Base-by-base conservation (phyloP, 306 rosid species). In the Elaeagnus macrophylla region DNA sequence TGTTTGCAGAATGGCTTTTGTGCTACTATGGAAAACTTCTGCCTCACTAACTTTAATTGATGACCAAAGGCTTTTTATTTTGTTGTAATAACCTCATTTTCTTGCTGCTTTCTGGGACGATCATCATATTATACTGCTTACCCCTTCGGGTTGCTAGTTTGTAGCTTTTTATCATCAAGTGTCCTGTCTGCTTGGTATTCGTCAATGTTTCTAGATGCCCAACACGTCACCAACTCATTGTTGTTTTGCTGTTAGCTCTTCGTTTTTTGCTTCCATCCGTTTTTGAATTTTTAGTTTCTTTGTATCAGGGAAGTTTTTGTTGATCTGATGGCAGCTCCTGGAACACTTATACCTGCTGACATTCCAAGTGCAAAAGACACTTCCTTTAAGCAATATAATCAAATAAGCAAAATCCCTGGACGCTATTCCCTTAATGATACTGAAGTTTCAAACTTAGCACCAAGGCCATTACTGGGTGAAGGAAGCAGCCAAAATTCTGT, bases 261-360 rank as follows among this genome's bases (percentile, higher is more conserved):
- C 66, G 5, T 61, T 62, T 62, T 56, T 42, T 37, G 15, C 55
- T 67, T 61, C 14, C 46, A 14, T 8, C 40, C 58, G 55, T 49
- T 57, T 56, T 68, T 82, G 48, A 78, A 56, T 65, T 54, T 64
- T 9, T 53, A 51, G 49, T 64, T 72, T 69, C 70, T 49, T 79
- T 55, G 54, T 70, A 75, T 71, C 87, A 93, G 99, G 87, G 99
- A 93, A 77, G 87, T 82, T 82, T 77, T 93, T 80, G 95, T 93
- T 79, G 99, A 93, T 80, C 95, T 93, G 67, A 93, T 93, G 99
- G 95, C 85, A 67, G 96, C 85, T 62, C 99, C 99, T 58, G 99
- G 99, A 71, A 82, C 89, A n/a, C 89, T 93, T 57, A 70, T 93
- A 65, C 99, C 99, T 35, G 82, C 85, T 66, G 99, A 93, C 67